Evolutionary conservation across 371 early-diverging fungal genomes (phyloP).

Genomic region (Entomophthora muscae): DNA sequence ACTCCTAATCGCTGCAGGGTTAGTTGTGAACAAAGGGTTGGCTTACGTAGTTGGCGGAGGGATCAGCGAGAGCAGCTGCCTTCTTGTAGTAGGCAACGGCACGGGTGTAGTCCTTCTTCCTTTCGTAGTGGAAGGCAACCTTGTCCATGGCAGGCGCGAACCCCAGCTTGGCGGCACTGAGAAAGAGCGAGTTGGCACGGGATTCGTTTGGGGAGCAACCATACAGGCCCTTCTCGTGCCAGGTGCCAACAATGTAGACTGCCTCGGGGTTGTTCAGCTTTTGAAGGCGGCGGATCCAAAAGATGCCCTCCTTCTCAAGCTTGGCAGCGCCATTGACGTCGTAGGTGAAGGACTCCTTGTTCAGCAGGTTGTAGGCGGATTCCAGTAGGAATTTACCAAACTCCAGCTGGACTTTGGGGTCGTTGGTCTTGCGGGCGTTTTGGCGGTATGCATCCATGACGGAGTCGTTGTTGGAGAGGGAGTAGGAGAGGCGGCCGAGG

Average conservation of each 20-base stretch:
- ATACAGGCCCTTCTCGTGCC: slow-evolving; percentile 43
- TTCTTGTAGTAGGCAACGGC: slow-evolving; percentile 54
- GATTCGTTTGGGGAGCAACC: slow-evolving; percentile 26
- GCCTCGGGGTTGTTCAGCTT: slow-evolving; percentile 49
- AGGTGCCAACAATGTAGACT: slow-evolving; percentile 39
- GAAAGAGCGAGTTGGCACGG: slow-evolving; percentile 24
- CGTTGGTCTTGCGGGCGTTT: slow-evolving; percentile 21
- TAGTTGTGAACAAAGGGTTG: not conserved
- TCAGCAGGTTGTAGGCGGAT: not conserved
- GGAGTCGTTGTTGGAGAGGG: not conserved
- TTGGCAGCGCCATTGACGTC: not conserved
- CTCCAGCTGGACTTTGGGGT: slow-evolving; percentile 7
- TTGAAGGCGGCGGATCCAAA: slow-evolving; percentile 49
- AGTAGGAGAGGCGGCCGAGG: not conserved
- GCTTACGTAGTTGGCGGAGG: slow-evolving; percentile 47
- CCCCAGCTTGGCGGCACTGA: slow-evolving; percentile 20
- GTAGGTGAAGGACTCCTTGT: not conserved
- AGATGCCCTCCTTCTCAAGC: slow-evolving; percentile 14
- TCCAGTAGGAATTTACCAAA: slow-evolving; percentile 6
- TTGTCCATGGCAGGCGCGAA: slow-evolving; percentile 20
- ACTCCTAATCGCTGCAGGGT: slow-evolving; percentile 25
- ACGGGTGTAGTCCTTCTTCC: slow-evolving; percentile 33
- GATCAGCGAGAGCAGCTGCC: slow-evolving; percentile 50
- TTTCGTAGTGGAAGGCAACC: slow-evolving; percentile 29
- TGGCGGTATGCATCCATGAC: slow-evolving; percentile 28